A percentile compares a stretch with the other conserved stretches of the same genome.
Evolutionary conservation across 805 yeast genomes (phyloP).

Genomic region (Candida ovalis): DNA sequence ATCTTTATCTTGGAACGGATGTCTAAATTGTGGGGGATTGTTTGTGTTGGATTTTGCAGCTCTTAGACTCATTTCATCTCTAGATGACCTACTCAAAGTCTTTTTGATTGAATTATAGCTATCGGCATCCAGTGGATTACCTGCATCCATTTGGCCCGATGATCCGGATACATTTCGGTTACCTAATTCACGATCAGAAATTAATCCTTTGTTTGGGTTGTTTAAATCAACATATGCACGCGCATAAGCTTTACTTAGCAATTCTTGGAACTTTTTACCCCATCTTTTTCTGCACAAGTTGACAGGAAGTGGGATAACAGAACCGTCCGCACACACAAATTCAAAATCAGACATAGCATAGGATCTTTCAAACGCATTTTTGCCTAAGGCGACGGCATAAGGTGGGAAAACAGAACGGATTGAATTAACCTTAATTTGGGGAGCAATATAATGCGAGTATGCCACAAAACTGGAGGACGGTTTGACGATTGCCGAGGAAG

Average conservation of each 20-base stretch:
- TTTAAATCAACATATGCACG: conserved; percentile 41
- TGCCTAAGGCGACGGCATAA: conserved; percentile 72
- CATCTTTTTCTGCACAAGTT: conserved; percentile 65
- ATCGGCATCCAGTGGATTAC: conserved; percentile 5
- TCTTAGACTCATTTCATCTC: conserved; percentile 13
- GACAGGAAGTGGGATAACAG: conserved; percentile 58
- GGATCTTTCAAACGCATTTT: conserved; percentile 68
- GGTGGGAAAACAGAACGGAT: conserved; percentile 70
- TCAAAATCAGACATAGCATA: conserved; percentile 67
- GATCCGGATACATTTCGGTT: neutral
- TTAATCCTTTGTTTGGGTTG: conserved; percentile 4
- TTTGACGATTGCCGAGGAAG: neutral
- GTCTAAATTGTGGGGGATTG: conserved; percentile 54
- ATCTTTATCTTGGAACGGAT: conserved; percentile 60
- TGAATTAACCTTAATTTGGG: conserved; percentile 61
- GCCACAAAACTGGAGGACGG: conserved; percentile 49
- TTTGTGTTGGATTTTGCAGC: conserved; percentile 3
- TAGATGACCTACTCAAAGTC: conserved; percentile 6
- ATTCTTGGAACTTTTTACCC: conserved; percentile 66
- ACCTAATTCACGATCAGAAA: neutral
- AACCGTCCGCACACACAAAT: conserved; percentile 66
- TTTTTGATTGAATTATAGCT: conserved; percentile 8
- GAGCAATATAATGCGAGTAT: conserved; percentile 73
- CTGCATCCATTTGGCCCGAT: neutral
- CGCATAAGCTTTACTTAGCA: conserved; percentile 62